Conservation (phyloP, 441 rosid genomes). For the Biscutella laevigata region DNA sequence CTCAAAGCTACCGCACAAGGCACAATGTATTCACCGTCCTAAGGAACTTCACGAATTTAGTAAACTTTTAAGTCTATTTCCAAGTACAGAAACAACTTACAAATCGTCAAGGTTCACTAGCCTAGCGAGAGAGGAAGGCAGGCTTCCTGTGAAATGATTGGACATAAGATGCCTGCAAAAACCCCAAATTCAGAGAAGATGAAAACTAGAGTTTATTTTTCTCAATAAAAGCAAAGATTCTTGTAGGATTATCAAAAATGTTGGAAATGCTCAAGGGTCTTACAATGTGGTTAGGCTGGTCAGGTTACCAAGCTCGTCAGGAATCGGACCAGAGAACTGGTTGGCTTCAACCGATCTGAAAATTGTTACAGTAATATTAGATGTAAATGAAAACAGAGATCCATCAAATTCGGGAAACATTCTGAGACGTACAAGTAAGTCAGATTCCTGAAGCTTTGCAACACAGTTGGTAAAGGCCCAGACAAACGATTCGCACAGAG, state of each 20-base stretch:
- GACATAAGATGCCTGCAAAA: slow-evolving; percentile 10
- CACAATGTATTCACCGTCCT: no score
- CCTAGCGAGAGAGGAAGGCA: slow-evolving; percentile 15
- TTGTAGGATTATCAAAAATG: neutral
- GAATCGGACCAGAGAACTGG: slow-evolving; percentile 12
- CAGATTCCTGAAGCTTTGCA: slow-evolving; percentile 8
- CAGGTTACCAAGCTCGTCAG: slow-evolving; percentile 22
- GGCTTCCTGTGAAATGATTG: slow-evolving; percentile 16
- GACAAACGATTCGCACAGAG: slow-evolving; percentile 13
- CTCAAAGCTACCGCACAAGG: no score
- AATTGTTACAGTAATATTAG: neutral
- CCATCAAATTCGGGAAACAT: no score
- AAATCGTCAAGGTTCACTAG: slow-evolving; percentile 5
- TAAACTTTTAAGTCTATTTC: neutral
- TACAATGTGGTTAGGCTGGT: slow-evolving; percentile 7
- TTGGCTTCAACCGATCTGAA: slow-evolving; percentile 11
- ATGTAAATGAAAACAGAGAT: no score
- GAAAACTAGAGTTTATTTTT: neutral
- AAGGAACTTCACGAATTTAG: neutral
- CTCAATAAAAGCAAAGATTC: neutral
- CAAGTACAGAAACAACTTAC: slow-evolving; percentile 13
- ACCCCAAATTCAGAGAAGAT: neutral
- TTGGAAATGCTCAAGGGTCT: neutral
- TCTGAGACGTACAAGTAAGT: slow-evolving; percentile 2
- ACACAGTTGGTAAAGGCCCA: slow-evolving; percentile 11